Conservation (phyloP, 1,284 basidiomycete species). For the Ganoderma leucocontextum region DNA sequence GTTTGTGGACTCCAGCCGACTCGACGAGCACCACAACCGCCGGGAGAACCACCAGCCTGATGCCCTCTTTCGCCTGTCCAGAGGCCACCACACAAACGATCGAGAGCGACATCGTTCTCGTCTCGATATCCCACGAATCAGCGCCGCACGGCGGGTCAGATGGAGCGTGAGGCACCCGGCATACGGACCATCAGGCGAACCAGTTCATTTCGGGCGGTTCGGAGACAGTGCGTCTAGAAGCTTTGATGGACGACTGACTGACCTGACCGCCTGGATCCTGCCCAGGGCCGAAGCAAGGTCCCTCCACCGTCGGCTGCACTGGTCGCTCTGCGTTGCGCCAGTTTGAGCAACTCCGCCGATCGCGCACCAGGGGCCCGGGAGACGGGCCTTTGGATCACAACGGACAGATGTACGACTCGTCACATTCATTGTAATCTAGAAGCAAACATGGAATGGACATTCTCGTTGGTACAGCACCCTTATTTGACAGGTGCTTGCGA, state of each 20-base stretch:
- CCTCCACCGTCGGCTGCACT: neutral
- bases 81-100: neutral
- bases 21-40: neutral
- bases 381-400: neutral
- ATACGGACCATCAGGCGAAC: neutral
- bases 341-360: neutral
- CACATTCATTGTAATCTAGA: neutral
- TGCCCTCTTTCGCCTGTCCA: neutral
- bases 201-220: constrained; percentile 1
- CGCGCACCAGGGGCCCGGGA: neutral
- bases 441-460: neutral
- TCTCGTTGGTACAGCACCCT: neutral
- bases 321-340: neutral
- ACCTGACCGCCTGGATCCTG: neutral
- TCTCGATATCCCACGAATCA: constrained; percentile 1
- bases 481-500: neutral
- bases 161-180: neutral
- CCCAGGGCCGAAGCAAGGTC: neutral
- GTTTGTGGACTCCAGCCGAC: neutral
- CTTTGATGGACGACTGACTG: neutral
- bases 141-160: neutral
- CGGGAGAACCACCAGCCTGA: neutral
- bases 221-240: neutral
- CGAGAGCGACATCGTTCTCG: neutral
- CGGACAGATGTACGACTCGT: neutral